Base-by-base conservation (phyloP, 441 rosid species). In the Corymbia citriodora region DNA sequence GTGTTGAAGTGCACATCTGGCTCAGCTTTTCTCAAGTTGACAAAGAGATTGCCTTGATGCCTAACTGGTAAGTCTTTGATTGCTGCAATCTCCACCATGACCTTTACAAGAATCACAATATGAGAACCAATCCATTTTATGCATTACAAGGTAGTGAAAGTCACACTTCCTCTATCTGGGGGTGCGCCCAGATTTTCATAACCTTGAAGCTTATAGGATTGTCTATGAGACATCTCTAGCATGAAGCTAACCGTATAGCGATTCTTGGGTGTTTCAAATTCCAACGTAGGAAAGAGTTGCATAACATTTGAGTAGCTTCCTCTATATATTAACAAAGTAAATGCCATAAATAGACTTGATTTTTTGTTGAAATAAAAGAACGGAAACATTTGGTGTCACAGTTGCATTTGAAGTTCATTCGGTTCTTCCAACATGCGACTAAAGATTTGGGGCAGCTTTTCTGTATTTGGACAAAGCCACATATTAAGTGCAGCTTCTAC, bases 21-120 rank as follows among this genome's bases (percentile, higher is more conserved):
- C 87, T 94, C 96, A 2, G 92, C 93, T 93, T 96, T 98, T 72
- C 94, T 96, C 48, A 95, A 92, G 88, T 91, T 15, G 90, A 97
- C 97, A 89, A 90, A 93, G 89, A 96, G 93, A 90, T 89, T 94
- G 88, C 98, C 99, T 90, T 93, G 95, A 89, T 92, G 97, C 25
- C 95, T 53, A 25, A 61, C 95, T 21, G 98, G 96, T 89, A 97
- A 82, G 96, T 95, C 94, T 91, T 93, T 95, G 48, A 96, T 92
- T 70, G 91, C 98, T 86, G 96, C 94, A 90, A 97, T 90, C 97
- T 96, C 99, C 96, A 96, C 87, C 89, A 96, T 87, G 88, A 95
- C 99, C 98, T 97, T 40, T 79, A 45, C 85, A 79, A 45, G n/a
- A 79, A 79, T 79, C 10, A 40, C 85, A 79, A 79, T 40, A 79